Conservation (phyloP, 2,329 filamentous ascomycete genomes). For the Claviceps sp. region DNA sequence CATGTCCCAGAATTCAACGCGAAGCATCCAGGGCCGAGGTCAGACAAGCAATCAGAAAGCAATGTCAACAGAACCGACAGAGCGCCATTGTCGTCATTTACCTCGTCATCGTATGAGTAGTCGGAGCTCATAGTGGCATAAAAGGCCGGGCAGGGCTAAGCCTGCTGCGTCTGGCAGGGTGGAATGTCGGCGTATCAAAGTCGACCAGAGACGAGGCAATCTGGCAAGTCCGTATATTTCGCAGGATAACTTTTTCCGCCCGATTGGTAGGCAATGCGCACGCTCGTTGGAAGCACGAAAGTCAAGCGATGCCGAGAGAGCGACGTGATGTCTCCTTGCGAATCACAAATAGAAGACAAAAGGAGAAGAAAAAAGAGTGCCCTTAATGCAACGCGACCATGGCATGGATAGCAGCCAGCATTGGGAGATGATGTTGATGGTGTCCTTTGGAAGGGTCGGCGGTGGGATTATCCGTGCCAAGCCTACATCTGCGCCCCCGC, state of each 20-base stretch:
- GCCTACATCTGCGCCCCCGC: no score
- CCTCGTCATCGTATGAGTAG: slow-evolving; percentile 96
- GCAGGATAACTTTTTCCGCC: background rate
- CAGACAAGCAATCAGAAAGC: background rate
- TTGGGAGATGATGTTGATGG: slow-evolving; percentile 1
- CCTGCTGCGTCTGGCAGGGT: slow-evolving; percentile 13
- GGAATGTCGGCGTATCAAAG: background rate
- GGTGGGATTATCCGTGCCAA: slow-evolving; percentile 20
- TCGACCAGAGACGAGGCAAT: slow-evolving; percentile 1
- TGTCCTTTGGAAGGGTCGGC: slow-evolving; percentile 11
- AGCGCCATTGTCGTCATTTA: slow-evolving; percentile 19
- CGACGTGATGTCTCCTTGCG: background rate
- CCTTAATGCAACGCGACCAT: background rate
- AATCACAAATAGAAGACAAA: background rate
- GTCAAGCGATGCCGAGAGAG: no score
- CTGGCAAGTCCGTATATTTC: background rate
- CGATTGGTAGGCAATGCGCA: background rate
- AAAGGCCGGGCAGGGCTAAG: slow-evolving; percentile 20
- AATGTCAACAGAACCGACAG: background rate
- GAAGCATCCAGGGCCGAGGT: background rate
- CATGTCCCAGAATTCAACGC: background rate
- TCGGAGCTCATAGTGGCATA: slow-evolving; percentile 66
- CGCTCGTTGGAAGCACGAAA: background rate
- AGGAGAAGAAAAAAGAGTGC: background rate
- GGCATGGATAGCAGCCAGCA: background rate